These are phyloP conservation scores for Rhizopogon vinicolor DNA, from an alignment of 768 basidiomycete genomes.

Conservation along the genomic window DNA sequence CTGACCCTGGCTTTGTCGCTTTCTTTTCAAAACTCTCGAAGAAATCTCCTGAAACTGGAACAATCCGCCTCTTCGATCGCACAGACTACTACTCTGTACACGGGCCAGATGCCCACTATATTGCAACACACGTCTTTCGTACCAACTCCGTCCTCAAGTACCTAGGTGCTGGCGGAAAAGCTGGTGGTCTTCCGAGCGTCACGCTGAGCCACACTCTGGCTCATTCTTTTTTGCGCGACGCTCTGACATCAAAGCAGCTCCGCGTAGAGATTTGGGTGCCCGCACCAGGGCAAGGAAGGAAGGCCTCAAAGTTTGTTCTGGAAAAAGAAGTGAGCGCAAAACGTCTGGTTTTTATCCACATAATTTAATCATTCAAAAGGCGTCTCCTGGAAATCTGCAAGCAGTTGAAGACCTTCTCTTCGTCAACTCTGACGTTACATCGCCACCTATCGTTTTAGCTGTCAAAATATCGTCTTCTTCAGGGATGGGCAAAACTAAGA, in stretches of 20 bases:
- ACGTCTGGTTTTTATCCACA: not conserved
- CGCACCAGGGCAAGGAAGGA: slow-evolving; percentile 71
- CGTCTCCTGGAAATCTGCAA: slow-evolving; percentile 68
- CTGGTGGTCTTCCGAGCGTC: slow-evolving; percentile 69
- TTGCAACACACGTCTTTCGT: slow-evolving; percentile 77
- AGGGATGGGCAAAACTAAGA: slow-evolving; percentile 50
- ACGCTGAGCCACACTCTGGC: slow-evolving; percentile 73
- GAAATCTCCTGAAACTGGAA: slow-evolving; percentile 74
- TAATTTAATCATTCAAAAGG: slow-evolving; percentile 40
- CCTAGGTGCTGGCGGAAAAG: slow-evolving; percentile 62
- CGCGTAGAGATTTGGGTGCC: slow-evolving; percentile 88
- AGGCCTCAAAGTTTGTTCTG: slow-evolving; percentile 67
- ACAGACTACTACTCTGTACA: slow-evolving; percentile 85
- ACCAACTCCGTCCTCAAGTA: slow-evolving; percentile 94
- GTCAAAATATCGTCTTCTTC: slow-evolving; percentile 68
- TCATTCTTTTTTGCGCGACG: slow-evolving; percentile 80
- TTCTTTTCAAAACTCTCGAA: slow-evolving; percentile 60
- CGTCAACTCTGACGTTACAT: slow-evolving; percentile 67
- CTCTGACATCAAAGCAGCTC: slow-evolving; percentile 85
- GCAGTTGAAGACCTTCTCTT: slow-evolving; percentile 85
- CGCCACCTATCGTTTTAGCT: slow-evolving; percentile 87
- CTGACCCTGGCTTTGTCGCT: slow-evolving; percentile 76
- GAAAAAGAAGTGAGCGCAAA: slow-evolving; percentile 64
- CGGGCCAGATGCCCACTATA: slow-evolving; percentile 82
- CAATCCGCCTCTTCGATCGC: slow-evolving; percentile 84